Base-by-base conservation (phyloP, 495 filamentous ascomycete species). In the Talaromyces stipitatus region DNA sequence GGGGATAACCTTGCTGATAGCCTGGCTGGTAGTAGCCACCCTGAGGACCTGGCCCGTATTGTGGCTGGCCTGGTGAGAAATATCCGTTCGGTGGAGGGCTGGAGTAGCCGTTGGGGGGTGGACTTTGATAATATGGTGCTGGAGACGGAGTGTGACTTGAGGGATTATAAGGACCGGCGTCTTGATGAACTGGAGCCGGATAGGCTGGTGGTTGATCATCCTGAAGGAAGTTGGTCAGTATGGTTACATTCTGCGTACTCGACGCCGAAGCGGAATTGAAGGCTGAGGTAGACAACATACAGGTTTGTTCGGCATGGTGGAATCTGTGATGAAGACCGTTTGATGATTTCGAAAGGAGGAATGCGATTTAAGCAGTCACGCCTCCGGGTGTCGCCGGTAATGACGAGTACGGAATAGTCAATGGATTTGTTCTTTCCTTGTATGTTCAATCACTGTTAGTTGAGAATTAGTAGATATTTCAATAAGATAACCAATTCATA, bases 1-100 rank as follows among this genome's bases (percentile, higher is more conserved):
- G 71, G 4, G 71, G 75, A 32, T 77, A 76, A 56, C 62, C 62
- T 50, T 69, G 69, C 12, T 62, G 69, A 54, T 72, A 72, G 58
- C 56, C 56, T 18, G 67, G 69, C n/a, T 64, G 69, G 50, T 72
- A 46, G 26, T 55, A 55, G 33, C 54, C 54, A 29, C 54, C 54
- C 16, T 41, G 54, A 16, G 54, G n/a, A n/a, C n/a, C n/a, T n/a
- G n/a, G 54, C 12, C 54, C 54, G 24, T 55, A 55, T 26, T 55
- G 36, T 23, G 54, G 54, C 18, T 55, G 54, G 4, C 24, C 36
- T 24, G 54, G 54, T 26, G 54, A 33, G 10, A 38, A 55, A 28
- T 55, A 55, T 46, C 54, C 54, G 24, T 41, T 45, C 16, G 38
- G 38, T 20, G 36, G 32, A 23, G 54, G 54, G 12, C 26, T 55